Conservation (phyloP, 2,329 filamentous ascomycete genomes). For the Fusarium buxicola region DNA sequence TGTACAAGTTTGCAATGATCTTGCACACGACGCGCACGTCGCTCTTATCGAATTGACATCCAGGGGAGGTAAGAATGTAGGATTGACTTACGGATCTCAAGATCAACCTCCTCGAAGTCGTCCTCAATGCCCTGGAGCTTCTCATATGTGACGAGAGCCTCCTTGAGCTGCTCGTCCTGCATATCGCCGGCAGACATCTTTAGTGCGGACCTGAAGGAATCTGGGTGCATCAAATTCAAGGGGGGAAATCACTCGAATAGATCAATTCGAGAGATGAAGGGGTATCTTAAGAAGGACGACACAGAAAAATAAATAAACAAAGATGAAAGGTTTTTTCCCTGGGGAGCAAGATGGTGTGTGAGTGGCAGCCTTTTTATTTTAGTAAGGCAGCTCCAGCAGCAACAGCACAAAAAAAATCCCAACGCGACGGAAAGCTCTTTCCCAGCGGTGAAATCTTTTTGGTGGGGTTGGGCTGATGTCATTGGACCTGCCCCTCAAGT, state of each 20-base stretch:
- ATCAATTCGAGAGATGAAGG: slow-evolving; percentile 22
- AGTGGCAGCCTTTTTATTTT: slow-evolving; percentile 28
- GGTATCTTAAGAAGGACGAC: slow-evolving; percentile 21
- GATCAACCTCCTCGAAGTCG: slow-evolving; percentile 85
- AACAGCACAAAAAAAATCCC: slow-evolving; percentile 18
- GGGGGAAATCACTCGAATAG: neutral
- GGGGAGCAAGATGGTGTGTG: slow-evolving; percentile 13
- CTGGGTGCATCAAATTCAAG: slow-evolving; percentile 24
- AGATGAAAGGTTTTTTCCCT: slow-evolving; percentile 8
- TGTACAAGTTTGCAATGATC: slow-evolving; percentile 9
- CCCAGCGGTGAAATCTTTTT: slow-evolving; percentile 45
- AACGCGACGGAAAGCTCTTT: slow-evolving; percentile 25
- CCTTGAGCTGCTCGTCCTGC: slow-evolving; percentile 49
- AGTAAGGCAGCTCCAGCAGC: slow-evolving; percentile 16
- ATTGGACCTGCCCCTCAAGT: slow-evolving; percentile 38
- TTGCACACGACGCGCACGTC: neutral
- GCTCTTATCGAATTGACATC: neutral
- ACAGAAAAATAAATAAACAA: slow-evolving; percentile 11
- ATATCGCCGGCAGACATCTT: slow-evolving; percentile 53
- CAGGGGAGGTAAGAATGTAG: neutral
- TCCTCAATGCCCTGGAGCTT: slow-evolving; percentile 83
- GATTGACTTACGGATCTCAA: slow-evolving; percentile 77
- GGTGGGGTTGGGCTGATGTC: slow-evolving; percentile 47
- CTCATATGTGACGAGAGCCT: slow-evolving; percentile 71
- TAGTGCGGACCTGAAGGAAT: slow-evolving; percentile 27